These are phyloP conservation scores for Lathyrus oleraceus DNA, from an alignment of 306 rosid genomes.

Conservation along the genomic window DNA sequence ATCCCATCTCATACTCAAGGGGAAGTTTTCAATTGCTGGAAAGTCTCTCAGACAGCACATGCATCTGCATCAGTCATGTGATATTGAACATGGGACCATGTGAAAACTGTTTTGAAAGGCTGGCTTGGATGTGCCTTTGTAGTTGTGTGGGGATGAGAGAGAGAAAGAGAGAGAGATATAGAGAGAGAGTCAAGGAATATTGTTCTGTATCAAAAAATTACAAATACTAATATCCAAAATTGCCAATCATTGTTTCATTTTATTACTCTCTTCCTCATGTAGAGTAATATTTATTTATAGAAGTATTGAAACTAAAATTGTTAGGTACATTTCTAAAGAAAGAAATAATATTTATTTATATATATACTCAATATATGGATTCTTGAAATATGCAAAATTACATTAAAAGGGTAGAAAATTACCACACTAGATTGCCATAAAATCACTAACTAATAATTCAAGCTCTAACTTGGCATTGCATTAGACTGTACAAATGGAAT, in stretches of 20 bases:
- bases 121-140: conserved; percentile 40
- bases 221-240: conserved; percentile 44
- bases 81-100: conserved; percentile 59
- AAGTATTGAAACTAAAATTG: background rate
- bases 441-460: conserved; percentile 26
- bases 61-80: conserved; percentile 48
- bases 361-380: conserved; percentile 29
- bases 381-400: conserved; percentile 39
- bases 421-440: conserved; percentile 39
- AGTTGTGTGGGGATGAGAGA: conserved; percentile 18
- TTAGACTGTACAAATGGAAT: conserved; percentile 40
- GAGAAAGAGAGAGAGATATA: conserved; percentile 22
- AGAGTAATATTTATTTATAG: background rate
- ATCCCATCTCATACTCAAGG: background rate
- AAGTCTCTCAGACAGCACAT: conserved; percentile 72
- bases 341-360: conserved; percentile 27
- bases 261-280: conserved; percentile 35
- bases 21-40: conserved; percentile 38
- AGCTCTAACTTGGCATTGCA: conserved; percentile 33
- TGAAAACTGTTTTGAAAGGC: conserved; percentile 56
- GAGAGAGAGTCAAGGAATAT: conserved; percentile 41
- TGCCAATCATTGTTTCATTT: conserved; percentile 61
- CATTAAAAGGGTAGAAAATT: background rate
- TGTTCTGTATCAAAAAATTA: conserved; percentile 43
- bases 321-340: background rate